Percentiles rank a stretch among this genome's conserved stretches.
These are phyloP conservation scores for Halophytophthora batemanensis DNA, from an alignment of 352 stramenopile species.

Conservation along the genomic window DNA sequence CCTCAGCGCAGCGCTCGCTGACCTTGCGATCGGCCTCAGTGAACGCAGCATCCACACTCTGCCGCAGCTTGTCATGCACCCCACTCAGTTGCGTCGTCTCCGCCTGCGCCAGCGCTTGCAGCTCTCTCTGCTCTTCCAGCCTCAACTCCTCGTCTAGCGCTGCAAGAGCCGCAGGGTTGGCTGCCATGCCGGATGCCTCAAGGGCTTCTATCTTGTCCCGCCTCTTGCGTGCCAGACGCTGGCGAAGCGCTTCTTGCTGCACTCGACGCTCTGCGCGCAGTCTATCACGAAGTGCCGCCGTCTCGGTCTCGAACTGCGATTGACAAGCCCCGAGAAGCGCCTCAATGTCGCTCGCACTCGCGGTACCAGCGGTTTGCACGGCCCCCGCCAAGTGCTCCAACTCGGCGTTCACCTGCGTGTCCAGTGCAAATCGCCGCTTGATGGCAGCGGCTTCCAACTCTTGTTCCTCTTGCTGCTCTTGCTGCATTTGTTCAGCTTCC, in stretches of 20 bases:
- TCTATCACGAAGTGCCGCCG: slow-evolving; percentile 12
- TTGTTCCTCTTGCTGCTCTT: slow-evolving; percentile 10
- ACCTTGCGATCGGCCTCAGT: slow-evolving; percentile 11
- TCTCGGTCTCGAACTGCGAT: slow-evolving; percentile 24
- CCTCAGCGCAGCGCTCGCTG: slow-evolving; percentile 12
- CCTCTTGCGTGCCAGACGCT: slow-evolving; percentile 13
- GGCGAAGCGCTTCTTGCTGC: slow-evolving; percentile 17
- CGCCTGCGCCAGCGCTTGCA: slow-evolving; percentile 7
- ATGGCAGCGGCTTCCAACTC: slow-evolving; percentile 17
- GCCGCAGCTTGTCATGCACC: slow-evolving; percentile 11
- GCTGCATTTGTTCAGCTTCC: neutral
- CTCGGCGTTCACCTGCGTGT: slow-evolving; percentile 21
- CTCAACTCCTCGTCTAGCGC: slow-evolving; percentile 10
- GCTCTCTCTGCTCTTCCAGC: slow-evolving; percentile 4
- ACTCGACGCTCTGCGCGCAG: slow-evolving; percentile 17
- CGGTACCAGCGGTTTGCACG: slow-evolving; percentile 15
- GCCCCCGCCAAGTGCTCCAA: slow-evolving; percentile 22
- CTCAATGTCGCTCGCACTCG: slow-evolving; percentile 26
- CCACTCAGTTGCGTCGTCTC: slow-evolving; percentile 7
- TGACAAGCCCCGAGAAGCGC: slow-evolving; percentile 21
- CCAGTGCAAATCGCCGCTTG: slow-evolving; percentile 18
- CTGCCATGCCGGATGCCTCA: neutral
- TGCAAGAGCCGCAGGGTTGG: slow-evolving; percentile 1
- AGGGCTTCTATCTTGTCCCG: slow-evolving; percentile 11
- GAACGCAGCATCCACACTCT: slow-evolving; percentile 15